Percentiles rank a stretch among this genome's conserved stretches.
These are phyloP conservation scores for Linum usitatissimum DNA, from an alignment of 345 rosid genomes.

Conservation along the genomic window DNA sequence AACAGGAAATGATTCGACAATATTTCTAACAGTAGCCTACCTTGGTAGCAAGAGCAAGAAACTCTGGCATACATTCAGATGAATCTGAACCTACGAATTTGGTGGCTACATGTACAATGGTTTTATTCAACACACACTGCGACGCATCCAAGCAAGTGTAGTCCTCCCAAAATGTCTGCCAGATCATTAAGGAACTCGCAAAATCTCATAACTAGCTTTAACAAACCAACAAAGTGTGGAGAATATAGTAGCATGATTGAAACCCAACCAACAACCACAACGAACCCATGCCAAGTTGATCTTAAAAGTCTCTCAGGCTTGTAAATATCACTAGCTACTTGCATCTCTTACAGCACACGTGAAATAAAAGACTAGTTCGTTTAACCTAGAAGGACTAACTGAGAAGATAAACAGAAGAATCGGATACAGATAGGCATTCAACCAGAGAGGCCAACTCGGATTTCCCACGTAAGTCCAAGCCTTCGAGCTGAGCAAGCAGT, in stretches of 20 bases:
- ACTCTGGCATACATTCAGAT: conserved; percentile 28
- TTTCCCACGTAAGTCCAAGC: conserved; percentile 33
- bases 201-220: background rate
- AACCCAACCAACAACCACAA: background rate
- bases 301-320: no score
- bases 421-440: conserved; percentile 63
- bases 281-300: background rate
- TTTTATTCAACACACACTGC: conserved; percentile 69
- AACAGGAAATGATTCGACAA: background rate
- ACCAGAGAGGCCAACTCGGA: conserved; percentile 39
- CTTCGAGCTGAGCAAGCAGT: conserved; percentile 36
- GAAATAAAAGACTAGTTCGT: background rate
- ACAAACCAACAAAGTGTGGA: background rate
- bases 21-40: conserved; percentile 21
- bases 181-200: background rate
- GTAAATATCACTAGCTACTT: background rate
- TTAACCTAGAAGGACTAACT: background rate
- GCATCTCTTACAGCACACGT: background rate
- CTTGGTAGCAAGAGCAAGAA: conserved; percentile 56
- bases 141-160: conserved; percentile 80
- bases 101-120: conserved; percentile 44
- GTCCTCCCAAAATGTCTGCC: background rate
- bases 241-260: background rate
- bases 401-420: background rate
- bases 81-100: conserved; percentile 41